Conservation (phyloP, 805 yeast genomes). For the Wickerhamomyces rabaulensis region DNA sequence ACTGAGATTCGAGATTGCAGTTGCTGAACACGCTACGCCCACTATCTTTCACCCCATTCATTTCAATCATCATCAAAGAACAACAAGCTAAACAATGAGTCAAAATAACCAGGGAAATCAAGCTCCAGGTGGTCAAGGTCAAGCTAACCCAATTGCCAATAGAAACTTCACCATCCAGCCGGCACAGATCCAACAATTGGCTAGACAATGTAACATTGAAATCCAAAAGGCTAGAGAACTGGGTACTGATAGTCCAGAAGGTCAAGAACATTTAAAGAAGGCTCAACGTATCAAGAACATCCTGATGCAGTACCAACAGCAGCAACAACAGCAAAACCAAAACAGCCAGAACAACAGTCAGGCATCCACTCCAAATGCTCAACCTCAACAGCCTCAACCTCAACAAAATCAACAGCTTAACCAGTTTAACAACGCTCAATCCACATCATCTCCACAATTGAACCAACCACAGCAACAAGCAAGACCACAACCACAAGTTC, state of each 20-base stretch:
- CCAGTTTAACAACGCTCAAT: neutral
- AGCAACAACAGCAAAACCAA: constrained; percentile 31
- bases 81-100: neutral
- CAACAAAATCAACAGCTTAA: constrained; percentile 18
- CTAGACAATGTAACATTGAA: constrained; percentile 54
- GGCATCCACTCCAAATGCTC: constrained; percentile 26
- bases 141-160: neutral
- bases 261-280: constrained; percentile 54
- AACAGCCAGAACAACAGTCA: constrained; percentile 9
- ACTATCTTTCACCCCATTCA: neutral
- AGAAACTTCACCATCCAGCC: constrained; percentile 15
- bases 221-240: constrained; percentile 58
- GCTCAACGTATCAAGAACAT: constrained; percentile 62
- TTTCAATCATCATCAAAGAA: neutral
- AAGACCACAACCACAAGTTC: constrained; percentile 19
- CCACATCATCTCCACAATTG: neutral
- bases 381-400: constrained; percentile 24
- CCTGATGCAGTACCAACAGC: constrained; percentile 49
- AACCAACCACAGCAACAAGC: constrained; percentile 16
- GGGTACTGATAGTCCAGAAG: constrained; percentile 55
- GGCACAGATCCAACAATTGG: constrained; percentile 40
- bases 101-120: neutral
- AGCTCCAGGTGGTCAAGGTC: neutral
- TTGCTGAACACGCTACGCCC: neutral
- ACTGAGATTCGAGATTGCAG: neutral